Evolutionary conservation across 2,329 filamentous ascomycete genomes (phyloP), one percentile per base, ranked within the genome.

Genomic region (Colletotrichum neosansevieriae): DNA sequence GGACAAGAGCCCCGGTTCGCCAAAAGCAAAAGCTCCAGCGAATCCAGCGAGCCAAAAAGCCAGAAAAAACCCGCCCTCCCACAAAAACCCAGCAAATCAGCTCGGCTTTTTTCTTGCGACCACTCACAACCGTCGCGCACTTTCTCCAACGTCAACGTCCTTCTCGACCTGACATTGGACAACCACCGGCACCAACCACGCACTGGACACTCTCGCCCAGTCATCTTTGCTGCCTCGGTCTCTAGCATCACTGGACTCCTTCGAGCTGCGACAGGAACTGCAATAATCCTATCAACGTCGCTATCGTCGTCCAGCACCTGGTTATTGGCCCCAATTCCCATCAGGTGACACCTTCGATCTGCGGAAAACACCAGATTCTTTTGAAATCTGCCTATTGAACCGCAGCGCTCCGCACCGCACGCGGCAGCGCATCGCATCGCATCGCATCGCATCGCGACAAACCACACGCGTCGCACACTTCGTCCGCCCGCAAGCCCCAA

Each of bases 271-370:
- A 80, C 65, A 50, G 49, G 61, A 63, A 54, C 54, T 45, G 36
- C 77, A 76, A 75, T 74, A 73, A 74, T 17, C 85, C 85, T 87
- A 86, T 87, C 84, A 86, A 76, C 77, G 78, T 81, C 79, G 75
- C 75, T 75, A 84, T 74, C 79, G 73, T 78, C 76, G 69, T 70
- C 74, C 72, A 84, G 77, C 76, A 72, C 73, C 60, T 77, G 77
- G 78, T 74, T 74, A 87, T 88, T 88, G 85, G 85, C 17, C 13
- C 21, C 32, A n/a, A 7, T 47, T 67, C 69, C 72, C 70, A 80
- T 87, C 86, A 86, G 84, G 84, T 88, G 86, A 88, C 85, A 78
- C 70, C 73, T 69, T 66, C 73, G 71, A 67, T 72, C 82, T 84
- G 82, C 82, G 81, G 81, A 82, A 73, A 71, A 74, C 74, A 76